Percentiles rank a stretch among this genome's conserved stretches.
phyloP scores from a whole-genome alignment of 2,329 filamentous ascomycete genomes.

The Fusarium luffae region DNA sequence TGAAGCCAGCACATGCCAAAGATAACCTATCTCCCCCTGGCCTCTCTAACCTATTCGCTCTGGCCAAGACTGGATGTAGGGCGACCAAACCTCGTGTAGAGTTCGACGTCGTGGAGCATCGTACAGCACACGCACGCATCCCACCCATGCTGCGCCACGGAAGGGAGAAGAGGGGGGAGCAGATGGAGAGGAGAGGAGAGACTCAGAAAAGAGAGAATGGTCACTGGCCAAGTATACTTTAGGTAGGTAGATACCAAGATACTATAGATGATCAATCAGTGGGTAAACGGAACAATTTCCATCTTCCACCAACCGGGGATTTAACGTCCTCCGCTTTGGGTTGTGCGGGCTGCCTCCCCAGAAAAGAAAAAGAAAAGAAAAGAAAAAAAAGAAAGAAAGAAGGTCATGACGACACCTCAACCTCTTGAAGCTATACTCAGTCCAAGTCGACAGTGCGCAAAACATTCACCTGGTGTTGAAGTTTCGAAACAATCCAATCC shows the following conservation, averaged over 20 bases:
- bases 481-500: constrained; percentile 23
- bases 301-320: constrained; percentile 27
- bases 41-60: constrained; percentile 10
- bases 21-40: constrained; percentile 15
- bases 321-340: constrained; percentile 10
- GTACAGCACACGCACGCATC: constrained; percentile 32
- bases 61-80: constrained; percentile 11
- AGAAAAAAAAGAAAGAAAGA: neutral
- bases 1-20: constrained; percentile 27
- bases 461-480: constrained; percentile 9
- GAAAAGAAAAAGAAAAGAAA: neutral
- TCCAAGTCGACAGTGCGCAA: neutral
- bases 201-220: neutral
- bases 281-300: constrained; percentile 24
- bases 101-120: constrained; percentile 34
- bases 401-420: neutral
- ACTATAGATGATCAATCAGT: neutral
- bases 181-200: neutral
- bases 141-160: constrained; percentile 26
- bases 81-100: constrained; percentile 39
- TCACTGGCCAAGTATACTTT: neutral
- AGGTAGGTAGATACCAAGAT: too few relatives aligned
- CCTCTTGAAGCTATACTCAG: constrained; percentile 15
- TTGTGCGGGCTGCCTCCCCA: neutral
- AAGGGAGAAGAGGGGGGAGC: neutral